Percentiles rank a stretch among this genome's conserved stretches.
These are phyloP conservation scores for button mushroom (Agaricus bisporus) DNA, from an alignment of 768 basidiomycete genomes.

Conservation along the genomic window DNA sequence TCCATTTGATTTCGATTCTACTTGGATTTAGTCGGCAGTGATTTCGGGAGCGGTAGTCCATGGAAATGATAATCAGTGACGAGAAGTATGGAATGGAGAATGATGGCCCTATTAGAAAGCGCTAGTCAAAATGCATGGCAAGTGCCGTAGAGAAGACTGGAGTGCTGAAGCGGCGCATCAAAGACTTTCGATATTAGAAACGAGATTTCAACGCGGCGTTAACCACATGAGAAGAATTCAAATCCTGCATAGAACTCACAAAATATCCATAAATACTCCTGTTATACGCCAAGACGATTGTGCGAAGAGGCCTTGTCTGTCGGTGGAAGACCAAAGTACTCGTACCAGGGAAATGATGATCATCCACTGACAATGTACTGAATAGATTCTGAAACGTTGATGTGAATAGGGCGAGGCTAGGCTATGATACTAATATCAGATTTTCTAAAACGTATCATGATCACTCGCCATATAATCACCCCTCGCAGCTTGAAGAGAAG, in stretches of 20 bases:
- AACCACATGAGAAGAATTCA: too few relatives aligned
- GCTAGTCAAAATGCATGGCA: slow-evolving; percentile 23
- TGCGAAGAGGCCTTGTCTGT: too few relatives aligned
- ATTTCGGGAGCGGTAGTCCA: slow-evolving; percentile 15
- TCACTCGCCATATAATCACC: too few relatives aligned
- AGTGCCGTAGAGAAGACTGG: slow-evolving; percentile 26
- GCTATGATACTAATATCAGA: slow-evolving; percentile 14
- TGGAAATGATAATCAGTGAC: not conserved
- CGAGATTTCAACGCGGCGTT: slow-evolving; percentile 23
- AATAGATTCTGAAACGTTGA: slow-evolving; percentile 26
- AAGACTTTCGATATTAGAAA: slow-evolving; percentile 23
- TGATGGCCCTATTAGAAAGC: too few relatives aligned
- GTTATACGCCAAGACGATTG: not conserved
- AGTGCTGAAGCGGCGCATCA: slow-evolving; percentile 28
- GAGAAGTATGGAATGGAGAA: slow-evolving; percentile 18
- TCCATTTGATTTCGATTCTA: slow-evolving; percentile 17
- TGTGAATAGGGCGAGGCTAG: slow-evolving; percentile 24
- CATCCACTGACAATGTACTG: slow-evolving; percentile 25
- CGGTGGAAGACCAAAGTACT: not conserved
- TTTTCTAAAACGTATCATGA: too few relatives aligned
- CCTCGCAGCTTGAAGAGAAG: too few relatives aligned
- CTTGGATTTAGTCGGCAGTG: slow-evolving; percentile 19
- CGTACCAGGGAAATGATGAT: slow-evolving; percentile 27
- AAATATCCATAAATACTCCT: too few relatives aligned
- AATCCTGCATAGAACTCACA: too few relatives aligned